phyloP scores from a whole-genome alignment of 306 rosid genomes.

The Adenanthera pavonina region DNA sequence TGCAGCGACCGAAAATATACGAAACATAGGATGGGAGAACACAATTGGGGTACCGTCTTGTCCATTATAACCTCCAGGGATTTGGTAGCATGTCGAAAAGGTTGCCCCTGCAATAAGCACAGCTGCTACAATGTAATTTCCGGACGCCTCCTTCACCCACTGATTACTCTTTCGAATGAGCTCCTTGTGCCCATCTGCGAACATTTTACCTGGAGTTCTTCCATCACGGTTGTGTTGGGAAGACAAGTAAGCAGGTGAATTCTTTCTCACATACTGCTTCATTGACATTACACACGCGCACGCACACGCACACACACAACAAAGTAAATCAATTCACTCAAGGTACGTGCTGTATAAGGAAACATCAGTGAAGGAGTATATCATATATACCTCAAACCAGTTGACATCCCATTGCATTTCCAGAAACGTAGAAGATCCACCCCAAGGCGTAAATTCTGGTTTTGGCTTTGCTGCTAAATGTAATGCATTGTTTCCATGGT shows the following conservation, averaged over 20 bases:
- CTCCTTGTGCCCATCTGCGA: background rate
- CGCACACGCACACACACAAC: too few species aligned
- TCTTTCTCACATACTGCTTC: background rate
- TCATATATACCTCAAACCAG: too few species aligned
- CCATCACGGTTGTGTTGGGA: background rate
- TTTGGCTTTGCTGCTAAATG: background rate
- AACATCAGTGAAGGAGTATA: too few species aligned
- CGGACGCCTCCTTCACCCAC: conserved; percentile 4
- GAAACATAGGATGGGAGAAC: too few species aligned
- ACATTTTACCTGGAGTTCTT: background rate
- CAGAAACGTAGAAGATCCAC: background rate
- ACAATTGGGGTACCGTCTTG: background rate
- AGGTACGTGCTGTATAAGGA: too few species aligned
- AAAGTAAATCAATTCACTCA: too few species aligned
- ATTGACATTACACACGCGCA: too few species aligned
- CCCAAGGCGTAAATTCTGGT: background rate
- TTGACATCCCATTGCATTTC: too few species aligned
- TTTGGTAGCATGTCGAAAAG: too few species aligned
- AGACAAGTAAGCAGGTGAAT: background rate
- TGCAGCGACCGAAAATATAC: background rate
- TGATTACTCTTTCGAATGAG: background rate
- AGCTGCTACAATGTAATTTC: too few species aligned
- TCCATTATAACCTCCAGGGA: background rate
- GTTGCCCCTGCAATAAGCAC: too few species aligned
- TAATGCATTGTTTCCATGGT: background rate